These are phyloP conservation scores for Rhynchospora breviuscula DNA, from an alignment of 176 grass and related monocot genomes.

Conservation along the genomic window DNA sequence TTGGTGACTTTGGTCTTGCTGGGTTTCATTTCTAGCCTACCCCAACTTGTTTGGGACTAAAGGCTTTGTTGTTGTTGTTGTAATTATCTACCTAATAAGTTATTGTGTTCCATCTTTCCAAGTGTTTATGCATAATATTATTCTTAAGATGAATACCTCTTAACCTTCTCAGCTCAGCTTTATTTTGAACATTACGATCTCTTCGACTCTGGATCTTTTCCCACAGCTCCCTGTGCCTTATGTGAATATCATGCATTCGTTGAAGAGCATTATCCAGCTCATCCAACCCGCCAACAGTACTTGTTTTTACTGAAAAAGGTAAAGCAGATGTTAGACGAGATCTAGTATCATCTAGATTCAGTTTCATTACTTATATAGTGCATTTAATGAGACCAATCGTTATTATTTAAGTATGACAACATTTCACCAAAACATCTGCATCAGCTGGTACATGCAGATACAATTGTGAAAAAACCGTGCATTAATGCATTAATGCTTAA, in stretches of 20 bases:
- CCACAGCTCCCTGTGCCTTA: conserved; percentile 57
- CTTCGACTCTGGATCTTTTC: conserved; percentile 44
- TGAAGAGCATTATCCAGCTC: conserved; percentile 47
- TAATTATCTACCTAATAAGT: neutral
- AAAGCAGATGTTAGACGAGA: neutral
- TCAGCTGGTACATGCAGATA: neutral
- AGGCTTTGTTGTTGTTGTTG: too few species aligned
- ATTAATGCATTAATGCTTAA: conserved; percentile 27
- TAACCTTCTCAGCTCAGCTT: conserved; percentile 58
- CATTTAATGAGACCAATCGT: neutral
- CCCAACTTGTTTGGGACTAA: too few species aligned
- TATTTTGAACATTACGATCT: conserved; percentile 43
- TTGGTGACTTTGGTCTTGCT: too few species aligned
- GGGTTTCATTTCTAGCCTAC: too few species aligned
- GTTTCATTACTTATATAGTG: neutral
- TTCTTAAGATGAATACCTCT: conserved; percentile 55
- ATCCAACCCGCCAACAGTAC: conserved; percentile 25
- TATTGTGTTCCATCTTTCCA: neutral
- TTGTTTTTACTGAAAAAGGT: conserved; percentile 40
- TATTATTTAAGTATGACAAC: neutral
- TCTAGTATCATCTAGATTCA: neutral
- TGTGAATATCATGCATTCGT: conserved; percentile 57
- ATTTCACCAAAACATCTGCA: neutral
- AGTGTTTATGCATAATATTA: neutral
- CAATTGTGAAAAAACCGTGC: neutral